These are phyloP conservation scores for Spinacia oleracea DNA, from an alignment of 179 eudicot species.

Conservation along the genomic window DNA sequence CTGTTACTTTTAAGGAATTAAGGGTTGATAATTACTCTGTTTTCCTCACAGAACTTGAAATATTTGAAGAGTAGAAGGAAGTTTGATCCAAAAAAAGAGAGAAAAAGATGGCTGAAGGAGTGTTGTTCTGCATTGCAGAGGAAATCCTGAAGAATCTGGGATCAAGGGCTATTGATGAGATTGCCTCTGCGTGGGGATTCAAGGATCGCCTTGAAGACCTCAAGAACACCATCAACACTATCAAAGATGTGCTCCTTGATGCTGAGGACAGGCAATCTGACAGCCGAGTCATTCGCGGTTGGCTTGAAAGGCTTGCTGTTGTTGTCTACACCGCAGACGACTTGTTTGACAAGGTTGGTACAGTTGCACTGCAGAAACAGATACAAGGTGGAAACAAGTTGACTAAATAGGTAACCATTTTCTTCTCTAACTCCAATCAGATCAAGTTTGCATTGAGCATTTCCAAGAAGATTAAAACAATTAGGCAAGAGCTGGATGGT, in stretches of 20 bases:
- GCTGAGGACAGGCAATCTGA: slow-evolving; percentile 30
- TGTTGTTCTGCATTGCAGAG: slow-evolving; percentile 7
- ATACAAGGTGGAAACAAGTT: neutral
- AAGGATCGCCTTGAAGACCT: slow-evolving; percentile 18
- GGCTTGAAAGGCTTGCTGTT: slow-evolving; percentile 32
- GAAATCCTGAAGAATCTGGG: slow-evolving; percentile 20
- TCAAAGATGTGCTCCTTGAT: slow-evolving; percentile 22
- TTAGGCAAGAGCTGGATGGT: slow-evolving; percentile 19
- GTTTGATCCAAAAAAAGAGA: no score
- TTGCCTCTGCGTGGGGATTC: slow-evolving; percentile 27
- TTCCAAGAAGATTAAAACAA: slow-evolving; percentile 10
- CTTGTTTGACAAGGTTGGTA: slow-evolving; percentile 34
- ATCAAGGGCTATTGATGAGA: slow-evolving; percentile 15
- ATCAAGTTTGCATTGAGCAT: neutral
- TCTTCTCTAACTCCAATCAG: slow-evolving; percentile 27
- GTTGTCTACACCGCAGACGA: slow-evolving; percentile 32
- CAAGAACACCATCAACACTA: slow-evolving; percentile 1
- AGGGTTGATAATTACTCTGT: no score
- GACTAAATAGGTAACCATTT: slow-evolving; percentile 8
- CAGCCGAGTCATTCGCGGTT: slow-evolving; percentile 21
- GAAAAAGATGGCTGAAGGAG: neutral
- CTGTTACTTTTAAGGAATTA: no score
- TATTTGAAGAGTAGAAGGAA: no score
- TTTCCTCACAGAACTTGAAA: no score
- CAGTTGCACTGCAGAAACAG: neutral